Conservation (phyloP, 257 asterid species). For the Asclepias syriaca region DNA sequence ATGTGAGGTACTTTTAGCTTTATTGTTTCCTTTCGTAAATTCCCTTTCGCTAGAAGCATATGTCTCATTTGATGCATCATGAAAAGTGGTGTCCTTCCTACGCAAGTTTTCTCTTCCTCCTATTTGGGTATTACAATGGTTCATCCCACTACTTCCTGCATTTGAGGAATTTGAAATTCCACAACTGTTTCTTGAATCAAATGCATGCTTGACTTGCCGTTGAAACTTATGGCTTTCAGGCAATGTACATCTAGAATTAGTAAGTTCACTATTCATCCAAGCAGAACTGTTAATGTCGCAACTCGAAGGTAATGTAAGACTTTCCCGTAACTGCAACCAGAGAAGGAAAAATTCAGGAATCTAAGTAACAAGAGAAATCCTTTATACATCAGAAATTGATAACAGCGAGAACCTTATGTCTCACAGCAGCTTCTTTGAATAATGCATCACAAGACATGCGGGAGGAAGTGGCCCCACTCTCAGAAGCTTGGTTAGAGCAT, state of each 20-base stretch:
- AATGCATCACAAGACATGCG: constrained; percentile 16
- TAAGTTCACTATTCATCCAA: constrained; percentile 24
- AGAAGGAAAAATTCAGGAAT: constrained; percentile 5
- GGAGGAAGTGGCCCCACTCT: constrained; percentile 28
- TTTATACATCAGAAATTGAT: background rate
- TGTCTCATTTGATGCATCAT: constrained; percentile 30
- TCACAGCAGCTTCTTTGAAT: constrained; percentile 14
- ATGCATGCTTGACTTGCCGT: constrained; percentile 21
- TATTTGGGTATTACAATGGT: constrained; percentile 20
- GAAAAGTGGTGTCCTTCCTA: constrained; percentile 23
- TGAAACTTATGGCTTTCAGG: constrained; percentile 24
- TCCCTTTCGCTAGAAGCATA: constrained; percentile 33
- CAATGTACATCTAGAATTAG: constrained; percentile 22
- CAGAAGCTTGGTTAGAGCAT: constrained; percentile 33
- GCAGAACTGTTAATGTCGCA: constrained; percentile 19
- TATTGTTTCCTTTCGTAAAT: constrained; percentile 34
- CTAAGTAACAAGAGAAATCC: background rate
- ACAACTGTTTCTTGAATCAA: constrained; percentile 18
- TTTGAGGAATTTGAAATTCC: constrained; percentile 28
- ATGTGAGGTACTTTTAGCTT: constrained; percentile 30
- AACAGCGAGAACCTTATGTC: constrained; percentile 31
- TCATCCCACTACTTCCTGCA: constrained; percentile 27
- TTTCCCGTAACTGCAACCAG: constrained; percentile 43
- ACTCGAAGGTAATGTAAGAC: constrained; percentile 23
- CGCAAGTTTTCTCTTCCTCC: constrained; percentile 28